Evolutionary conservation across 2,329 filamentous ascomycete species (phyloP).

Genomic region (Zasmidium angulare): DNA sequence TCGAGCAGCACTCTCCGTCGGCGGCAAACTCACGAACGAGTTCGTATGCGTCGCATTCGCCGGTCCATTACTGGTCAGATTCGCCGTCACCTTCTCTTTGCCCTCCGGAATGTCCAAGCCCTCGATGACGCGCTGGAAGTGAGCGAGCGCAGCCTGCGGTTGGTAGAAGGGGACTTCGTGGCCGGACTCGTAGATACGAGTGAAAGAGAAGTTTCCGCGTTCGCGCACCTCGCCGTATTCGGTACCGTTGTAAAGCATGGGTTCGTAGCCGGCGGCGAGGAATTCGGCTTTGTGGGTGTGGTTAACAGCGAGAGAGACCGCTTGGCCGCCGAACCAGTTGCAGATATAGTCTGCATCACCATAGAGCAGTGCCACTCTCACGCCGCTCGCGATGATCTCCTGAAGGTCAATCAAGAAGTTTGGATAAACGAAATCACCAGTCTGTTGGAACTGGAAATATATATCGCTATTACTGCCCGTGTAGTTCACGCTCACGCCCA

Average conservation of each 20-base stretch:
- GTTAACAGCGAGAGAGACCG: conserved; percentile 37
- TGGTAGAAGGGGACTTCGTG: conserved; percentile 46
- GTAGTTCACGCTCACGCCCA: conserved; percentile 62
- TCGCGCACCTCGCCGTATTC: conserved; percentile 42
- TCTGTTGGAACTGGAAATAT: conserved; percentile 52
- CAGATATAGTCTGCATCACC: conserved; percentile 39
- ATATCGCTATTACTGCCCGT: conserved; percentile 44
- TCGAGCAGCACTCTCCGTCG: conserved; percentile 18
- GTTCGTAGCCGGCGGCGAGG: conserved; percentile 28
- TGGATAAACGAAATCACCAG: conserved; percentile 57
- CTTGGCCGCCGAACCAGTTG: conserved; percentile 44
- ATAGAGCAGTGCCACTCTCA: conserved; percentile 44
- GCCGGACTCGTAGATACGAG: conserved; percentile 39
- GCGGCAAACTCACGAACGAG: conserved; percentile 36
- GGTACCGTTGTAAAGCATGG: conserved; percentile 31
- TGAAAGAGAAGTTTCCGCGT: conserved; percentile 31
- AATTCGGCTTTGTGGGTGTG: conserved; percentile 37
- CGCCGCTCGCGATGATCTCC: conserved; percentile 41
- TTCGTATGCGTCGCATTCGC: conserved; percentile 43
- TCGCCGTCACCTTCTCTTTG: conserved; percentile 34
- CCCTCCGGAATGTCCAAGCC: conserved; percentile 40
- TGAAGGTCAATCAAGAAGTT: conserved; percentile 51
- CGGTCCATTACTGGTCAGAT: conserved; percentile 34
- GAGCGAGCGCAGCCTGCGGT: conserved; percentile 35
- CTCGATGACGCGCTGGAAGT: conserved; percentile 33